Conservation (phyloP, 352 stramenopile genomes). For the Globisporangium solare region DNA sequence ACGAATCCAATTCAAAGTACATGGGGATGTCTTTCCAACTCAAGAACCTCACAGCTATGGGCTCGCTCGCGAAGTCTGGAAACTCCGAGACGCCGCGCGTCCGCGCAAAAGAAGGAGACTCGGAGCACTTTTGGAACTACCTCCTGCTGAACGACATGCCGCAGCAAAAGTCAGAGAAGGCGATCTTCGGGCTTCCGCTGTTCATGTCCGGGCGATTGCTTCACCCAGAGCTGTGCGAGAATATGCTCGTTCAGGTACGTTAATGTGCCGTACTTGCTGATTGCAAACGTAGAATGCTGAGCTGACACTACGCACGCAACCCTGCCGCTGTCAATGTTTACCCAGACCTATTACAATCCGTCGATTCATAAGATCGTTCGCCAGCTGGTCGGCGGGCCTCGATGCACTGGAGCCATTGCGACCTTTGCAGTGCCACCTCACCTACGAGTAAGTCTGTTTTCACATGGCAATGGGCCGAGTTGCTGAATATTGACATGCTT, state of each 20-base stretch:
- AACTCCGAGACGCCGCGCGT: background rate
- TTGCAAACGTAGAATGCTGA: background rate
- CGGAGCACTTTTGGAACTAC: constrained; percentile 62
- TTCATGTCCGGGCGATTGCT: constrained; percentile 83
- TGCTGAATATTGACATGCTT: background rate
- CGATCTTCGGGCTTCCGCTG: constrained; percentile 76
- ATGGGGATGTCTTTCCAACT: constrained; percentile 75
- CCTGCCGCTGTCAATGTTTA: background rate
- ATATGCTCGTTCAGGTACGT: constrained; percentile 74
- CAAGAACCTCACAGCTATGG: constrained; percentile 18
- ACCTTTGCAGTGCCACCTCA: constrained; percentile 42
- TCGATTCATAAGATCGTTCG: constrained; percentile 85
- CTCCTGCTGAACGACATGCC: constrained; percentile 55
- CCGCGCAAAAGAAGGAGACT: constrained; percentile 5
- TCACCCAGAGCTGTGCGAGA: constrained; percentile 81
- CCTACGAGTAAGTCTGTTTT: constrained; percentile 30
- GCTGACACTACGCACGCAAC: background rate
- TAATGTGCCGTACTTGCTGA: background rate
- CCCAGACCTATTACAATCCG: constrained; percentile 76
- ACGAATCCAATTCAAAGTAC: constrained; percentile 87
- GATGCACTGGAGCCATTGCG: constrained; percentile 72
- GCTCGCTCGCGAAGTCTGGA: background rate
- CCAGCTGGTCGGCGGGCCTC: constrained; percentile 69
- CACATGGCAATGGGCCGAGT: background rate
- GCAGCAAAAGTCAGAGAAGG: constrained; percentile 60